Evolutionary conservation across 768 basidiomycete species (phyloP), one percentile per base, ranked within the genome.

Genomic region (Amanita molliuscula): DNA sequence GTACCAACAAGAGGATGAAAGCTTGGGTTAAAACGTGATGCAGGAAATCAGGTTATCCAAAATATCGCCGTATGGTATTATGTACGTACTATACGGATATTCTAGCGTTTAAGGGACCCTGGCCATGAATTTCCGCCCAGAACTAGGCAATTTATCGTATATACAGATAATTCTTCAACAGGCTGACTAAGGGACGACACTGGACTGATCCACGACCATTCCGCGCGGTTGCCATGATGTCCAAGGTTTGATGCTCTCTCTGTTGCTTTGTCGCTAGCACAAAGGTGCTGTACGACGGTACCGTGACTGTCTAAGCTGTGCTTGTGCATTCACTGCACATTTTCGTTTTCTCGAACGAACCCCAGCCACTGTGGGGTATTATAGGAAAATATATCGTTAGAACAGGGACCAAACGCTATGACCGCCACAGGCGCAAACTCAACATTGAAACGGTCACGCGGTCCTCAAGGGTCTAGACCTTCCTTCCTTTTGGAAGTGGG

Each of bases 11-110:
- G 10, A 25, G 41, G 40, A 43, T 29, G 48, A 50, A 41, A 43
- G 41, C 21, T 16, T 33, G 41, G 37, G 29, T 50, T 29, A 50
- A 50, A 49, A 21, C 13, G 47, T 26, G 29, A 38, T 23, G 37
- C 6, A 28, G 21, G 46, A 48, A 43, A 42, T 29, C 43, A 50
- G 48, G 48, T 50, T 42, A 50, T 50, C 48, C 48, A 50, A 50
- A 26, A 50, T 50, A 38, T 42, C 6, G 40, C 48, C 48, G 48
- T 38, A 38, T 36, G 20, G 47, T 35, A 48, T 16, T 25, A 40
- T 40, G 47, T 48, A 48, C 47, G 47, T 48, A 47, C 31, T 47
- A 37, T 37, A 36, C 37, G 16, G 46, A 26, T 36, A 18, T 21
- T 36, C 45, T 21, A 20, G 29, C 31, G 34, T 25, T 25, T 4